Evolutionary conservation across 176 grass and related monocot genomes (phyloP), one percentile per base, ranked within the genome.

Genomic region (Pontederia paniculata): DNA sequence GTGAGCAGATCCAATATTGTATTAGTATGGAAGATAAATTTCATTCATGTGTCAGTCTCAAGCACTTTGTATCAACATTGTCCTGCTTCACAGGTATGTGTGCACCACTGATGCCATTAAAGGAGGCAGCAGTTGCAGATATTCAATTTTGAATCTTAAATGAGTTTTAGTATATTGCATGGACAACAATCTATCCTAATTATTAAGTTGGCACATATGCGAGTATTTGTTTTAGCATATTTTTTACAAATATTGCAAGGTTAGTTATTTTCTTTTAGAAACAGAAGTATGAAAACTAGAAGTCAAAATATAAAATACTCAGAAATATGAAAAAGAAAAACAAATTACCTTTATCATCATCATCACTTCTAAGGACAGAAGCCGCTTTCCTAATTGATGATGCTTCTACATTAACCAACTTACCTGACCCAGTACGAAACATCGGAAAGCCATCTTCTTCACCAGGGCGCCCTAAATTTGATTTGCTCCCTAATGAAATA

Each of bases 391-490:
- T 55, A 7, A 47, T 15, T 2, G 73, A 76, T 55, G 28, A 70
- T 63, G 70, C 72, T 9, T 17, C 63, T 6, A 58, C 42, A 44
- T 63, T 13, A 52, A 70, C 15, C 65, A 63, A 19, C 70, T 54
- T 79, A 66, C 45, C 41, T 0, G 4, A 72, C 23, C 37, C 67
- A 71, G 45, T 75, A 71, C 21, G 71, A 54, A 75, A 68, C 42
- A 63, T 60, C 2, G 49, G 68, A 63, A 57, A 60, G 18, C 71
- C 48, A 16, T 67, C 51, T n/a, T 55, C 50, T 44, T 22, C 65
- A 67, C 44, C 21, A 65, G 41, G 57, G 65, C 44, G 49, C 14
- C 69, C 70, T 1, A 10, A 44, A 50, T 6, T 37, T 6, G 28
- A 37, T 69, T 65, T 66, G 49, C 74, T 83, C 43, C 52, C 15